Evolutionary conservation across 164 flowering plant species (phyloP).

Genomic region (Chloranthus sessilifolius): DNA sequence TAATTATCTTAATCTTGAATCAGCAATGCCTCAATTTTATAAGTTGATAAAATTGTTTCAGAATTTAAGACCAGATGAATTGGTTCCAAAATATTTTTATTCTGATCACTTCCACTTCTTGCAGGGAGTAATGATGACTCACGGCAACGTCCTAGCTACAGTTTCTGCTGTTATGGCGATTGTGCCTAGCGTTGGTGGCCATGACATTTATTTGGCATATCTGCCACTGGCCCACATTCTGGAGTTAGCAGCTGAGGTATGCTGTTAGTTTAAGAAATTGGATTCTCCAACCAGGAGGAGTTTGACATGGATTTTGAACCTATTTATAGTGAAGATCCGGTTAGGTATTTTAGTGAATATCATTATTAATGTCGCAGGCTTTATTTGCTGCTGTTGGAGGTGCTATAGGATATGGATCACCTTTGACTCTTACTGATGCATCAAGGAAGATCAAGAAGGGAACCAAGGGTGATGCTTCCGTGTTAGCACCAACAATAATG

Average conservation of each 20-base stretch:
- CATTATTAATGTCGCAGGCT: conserved; percentile 37
- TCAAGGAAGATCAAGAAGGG: conserved; percentile 88
- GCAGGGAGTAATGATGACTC: conserved; percentile 99
- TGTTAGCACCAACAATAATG: conserved; percentile 73
- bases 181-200: conserved; percentile 66
- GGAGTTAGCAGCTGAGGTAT: conserved; percentile 97
- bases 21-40: background rate
- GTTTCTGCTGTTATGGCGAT: conserved; percentile 85
- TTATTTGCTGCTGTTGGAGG: conserved; percentile 62
- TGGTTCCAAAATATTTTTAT: background rate
- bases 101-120: conserved; percentile 9
- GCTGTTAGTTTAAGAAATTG: conserved; percentile 1
- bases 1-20: background rate
- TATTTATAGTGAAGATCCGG: background rate
- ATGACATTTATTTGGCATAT: conserved; percentile 84
- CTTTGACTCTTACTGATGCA: conserved; percentile 92
- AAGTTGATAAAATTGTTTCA: background rate
- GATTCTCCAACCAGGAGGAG: conserved; percentile 2
- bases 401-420: conserved; percentile 91
- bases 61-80: background rate
- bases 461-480: conserved; percentile 89
- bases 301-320: background rate
- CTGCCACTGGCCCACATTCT: conserved; percentile 93
- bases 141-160: conserved; percentile 76
- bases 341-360: background rate